These are phyloP conservation scores for Galeopsis tetrahit DNA, from an alignment of 257 asterid species.

Conservation along the genomic window DNA sequence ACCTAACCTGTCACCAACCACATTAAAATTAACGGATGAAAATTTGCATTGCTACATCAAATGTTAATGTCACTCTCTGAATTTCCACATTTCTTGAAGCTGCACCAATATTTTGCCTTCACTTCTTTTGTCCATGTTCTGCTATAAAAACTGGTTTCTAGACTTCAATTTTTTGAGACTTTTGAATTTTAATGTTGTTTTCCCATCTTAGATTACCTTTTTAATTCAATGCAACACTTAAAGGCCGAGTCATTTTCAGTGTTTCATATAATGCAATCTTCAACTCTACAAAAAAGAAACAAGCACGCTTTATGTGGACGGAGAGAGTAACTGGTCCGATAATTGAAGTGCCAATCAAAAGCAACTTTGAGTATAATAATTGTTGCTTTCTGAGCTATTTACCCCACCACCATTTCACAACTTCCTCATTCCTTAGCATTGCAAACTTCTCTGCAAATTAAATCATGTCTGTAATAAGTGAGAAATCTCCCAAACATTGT, in stretches of 20 bases:
- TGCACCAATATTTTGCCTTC: neutral
- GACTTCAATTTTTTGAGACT: neutral
- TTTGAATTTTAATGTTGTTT: neutral
- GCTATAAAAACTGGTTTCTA: neutral
- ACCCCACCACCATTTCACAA: slow-evolving; percentile 30
- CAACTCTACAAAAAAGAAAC: neutral
- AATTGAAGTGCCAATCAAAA: slow-evolving; percentile 28
- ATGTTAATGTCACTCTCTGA: neutral
- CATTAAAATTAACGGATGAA: neutral
- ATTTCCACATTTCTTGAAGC: neutral
- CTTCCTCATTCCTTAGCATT: slow-evolving; percentile 32
- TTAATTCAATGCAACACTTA: neutral
- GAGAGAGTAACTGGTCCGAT: no score
- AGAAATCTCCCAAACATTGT: slow-evolving; percentile 75
- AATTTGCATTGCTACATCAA: neutral
- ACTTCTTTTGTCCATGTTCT: slow-evolving; percentile 2
- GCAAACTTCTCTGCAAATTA: slow-evolving; percentile 17
- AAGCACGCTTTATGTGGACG: no score
- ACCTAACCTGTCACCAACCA: neutral
- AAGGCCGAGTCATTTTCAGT: neutral
- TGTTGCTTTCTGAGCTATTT: slow-evolving; percentile 37
- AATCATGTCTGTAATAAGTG: slow-evolving; percentile 60
- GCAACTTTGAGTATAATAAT: slow-evolving; percentile 41
- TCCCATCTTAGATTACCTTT: neutral
- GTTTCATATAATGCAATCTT: neutral